Evolutionary conservation across 768 basidiomycete species (phyloP), one percentile per base, ranked within the genome.

Genomic region (Mycena vitilis): DNA sequence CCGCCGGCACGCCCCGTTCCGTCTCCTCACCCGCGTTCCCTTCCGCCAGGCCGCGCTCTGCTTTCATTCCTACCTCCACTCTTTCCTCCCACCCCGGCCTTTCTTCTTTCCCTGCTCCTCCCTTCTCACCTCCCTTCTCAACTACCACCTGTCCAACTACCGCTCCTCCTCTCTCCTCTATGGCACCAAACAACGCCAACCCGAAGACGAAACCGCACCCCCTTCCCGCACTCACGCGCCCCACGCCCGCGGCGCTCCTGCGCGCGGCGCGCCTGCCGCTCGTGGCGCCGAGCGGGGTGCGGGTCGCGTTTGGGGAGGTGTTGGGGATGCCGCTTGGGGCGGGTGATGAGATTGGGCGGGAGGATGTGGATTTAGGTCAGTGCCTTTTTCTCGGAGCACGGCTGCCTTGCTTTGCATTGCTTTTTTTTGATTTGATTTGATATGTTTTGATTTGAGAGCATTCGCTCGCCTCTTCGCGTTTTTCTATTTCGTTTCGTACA

Each of bases 261-360:
- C 83, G 83, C 23, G 95, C 91, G 4, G 86, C 89, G 0, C 77
- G 86, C 18, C 82, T 92, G 37, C 81, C 85, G 22, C 87, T 97
- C 65, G 83, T 92, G 49, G 86, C 88, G 47, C 88, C 91, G 68
- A 87, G 87, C 16, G 95, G 95, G 4, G 73, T 88, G 11, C 84
- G 87, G 11, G 81, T 92, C 61, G 82, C 79, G 42, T 95, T 96
- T 68, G 91, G 92, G 0, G 86, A 89, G 25, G 77, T 97, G 47
- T 90, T 91, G 73, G 82, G 74, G 11, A 20, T 51, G 34, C 25
- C 56, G 56, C 8, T 9, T 10, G 49, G 23, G 4, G 23, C 23
- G 49, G 1, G 4, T 16, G 52, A 16, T 30, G 25, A 13, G 40
- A 8, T 10, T 23, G 20, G 8, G 10, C 48, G 3, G 23, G 2